A percentile compares a stretch with the other conserved stretches of the same genome.
Evolutionary conservation across 2,329 filamentous ascomycete genomes (phyloP).

Genomic region (Alternaria consortialis): DNA sequence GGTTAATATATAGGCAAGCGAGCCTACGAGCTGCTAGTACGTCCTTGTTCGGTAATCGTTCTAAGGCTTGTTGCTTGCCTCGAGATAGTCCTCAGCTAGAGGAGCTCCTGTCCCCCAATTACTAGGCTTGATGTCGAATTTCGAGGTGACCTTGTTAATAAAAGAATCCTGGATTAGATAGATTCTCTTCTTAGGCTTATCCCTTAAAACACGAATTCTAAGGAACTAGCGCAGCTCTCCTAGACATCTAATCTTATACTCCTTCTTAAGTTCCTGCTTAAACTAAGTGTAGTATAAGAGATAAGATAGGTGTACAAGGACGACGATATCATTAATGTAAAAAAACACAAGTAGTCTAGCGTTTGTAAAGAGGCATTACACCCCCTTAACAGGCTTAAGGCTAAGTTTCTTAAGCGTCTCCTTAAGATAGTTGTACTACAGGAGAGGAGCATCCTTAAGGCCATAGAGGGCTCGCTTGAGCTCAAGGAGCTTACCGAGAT

Average conservation of each 20-base stretch:
- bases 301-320: constrained; percentile 4
- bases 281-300: constrained; percentile 1
- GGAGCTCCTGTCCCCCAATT: neutral
- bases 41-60: constrained; percentile 8
- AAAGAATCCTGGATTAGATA: constrained; percentile 23
- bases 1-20: constrained; percentile 20
- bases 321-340: constrained; percentile 22
- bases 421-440: constrained; percentile 20
- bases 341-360: constrained; percentile 20
- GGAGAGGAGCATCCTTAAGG: constrained; percentile 26
- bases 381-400: constrained; percentile 14
- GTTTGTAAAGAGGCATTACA: constrained; percentile 19
- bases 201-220: constrained; percentile 17
- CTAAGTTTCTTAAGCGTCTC: constrained; percentile 20
- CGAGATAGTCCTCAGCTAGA: neutral
- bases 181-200: constrained; percentile 5
- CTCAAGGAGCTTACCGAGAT: constrained; percentile 10
- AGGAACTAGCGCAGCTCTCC: constrained; percentile 19
- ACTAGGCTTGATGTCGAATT: constrained; percentile 16
- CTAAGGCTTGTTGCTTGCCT: constrained; percentile 3
- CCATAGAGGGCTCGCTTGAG: constrained; percentile 33
- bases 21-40: constrained; percentile 29
- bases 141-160: constrained; percentile 23
- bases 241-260: constrained; percentile 11
- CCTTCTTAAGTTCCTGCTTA: constrained; percentile 5